Conservation (phyloP, 306 rosid species). For the Prunus salicina region DNA sequence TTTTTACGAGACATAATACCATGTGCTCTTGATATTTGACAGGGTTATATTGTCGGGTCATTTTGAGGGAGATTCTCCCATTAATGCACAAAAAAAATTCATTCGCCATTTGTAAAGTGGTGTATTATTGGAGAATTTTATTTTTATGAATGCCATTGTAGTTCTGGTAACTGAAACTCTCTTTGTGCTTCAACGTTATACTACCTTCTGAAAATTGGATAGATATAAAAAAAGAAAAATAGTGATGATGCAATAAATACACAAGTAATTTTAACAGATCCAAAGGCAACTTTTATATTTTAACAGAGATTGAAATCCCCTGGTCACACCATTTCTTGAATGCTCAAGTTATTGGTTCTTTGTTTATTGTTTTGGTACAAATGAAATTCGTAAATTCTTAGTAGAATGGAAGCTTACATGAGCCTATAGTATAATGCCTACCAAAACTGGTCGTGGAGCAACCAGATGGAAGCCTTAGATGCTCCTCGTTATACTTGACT, state of each 20-base stretch:
- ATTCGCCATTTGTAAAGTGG: background rate
- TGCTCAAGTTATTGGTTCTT: background rate
- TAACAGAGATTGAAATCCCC: background rate
- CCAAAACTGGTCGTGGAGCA: conserved; percentile 70
- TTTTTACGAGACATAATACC: conserved; percentile 59
- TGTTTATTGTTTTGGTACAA: conserved; percentile 14
- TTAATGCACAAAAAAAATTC: background rate
- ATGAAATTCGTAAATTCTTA: conserved; percentile 21
- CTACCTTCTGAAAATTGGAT: no score
- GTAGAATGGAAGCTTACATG: conserved; percentile 78
- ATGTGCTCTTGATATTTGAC: background rate
- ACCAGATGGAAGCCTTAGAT: conserved; percentile 60
- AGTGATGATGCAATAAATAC: no score
- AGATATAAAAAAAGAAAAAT: no score
- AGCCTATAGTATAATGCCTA: conserved; percentile 59
- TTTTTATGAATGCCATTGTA: background rate
- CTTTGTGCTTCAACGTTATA: no score
- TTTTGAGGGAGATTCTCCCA: background rate
- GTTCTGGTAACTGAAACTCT: background rate
- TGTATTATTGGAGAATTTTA: background rate
- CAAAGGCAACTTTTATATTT: background rate
- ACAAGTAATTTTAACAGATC: background rate
- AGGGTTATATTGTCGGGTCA: background rate
- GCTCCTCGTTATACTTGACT: conserved; percentile 66
- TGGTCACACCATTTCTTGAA: background rate